These are phyloP conservation scores for Dryadomyces quercus-mongolicae DNA, from an alignment of 2,329 filamentous ascomycete species.

Conservation along the genomic window DNA sequence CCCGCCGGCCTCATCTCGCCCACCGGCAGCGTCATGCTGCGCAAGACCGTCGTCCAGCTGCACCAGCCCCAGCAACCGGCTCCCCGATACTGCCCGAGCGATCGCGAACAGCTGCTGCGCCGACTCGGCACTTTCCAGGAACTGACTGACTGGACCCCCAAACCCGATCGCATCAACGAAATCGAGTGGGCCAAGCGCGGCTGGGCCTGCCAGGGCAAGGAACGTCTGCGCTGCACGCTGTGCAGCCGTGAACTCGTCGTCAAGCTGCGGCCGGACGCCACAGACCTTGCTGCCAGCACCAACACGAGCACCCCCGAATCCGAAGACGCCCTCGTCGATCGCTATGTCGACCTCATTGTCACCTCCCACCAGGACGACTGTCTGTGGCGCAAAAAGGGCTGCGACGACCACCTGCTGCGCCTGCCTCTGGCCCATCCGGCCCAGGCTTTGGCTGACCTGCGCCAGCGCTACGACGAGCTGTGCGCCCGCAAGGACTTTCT, in stretches of 20 bases:
- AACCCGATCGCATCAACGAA: constrained; percentile 75
- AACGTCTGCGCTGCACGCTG: constrained; percentile 74
- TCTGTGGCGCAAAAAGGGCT: constrained; percentile 78
- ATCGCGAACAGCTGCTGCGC: constrained; percentile 69
- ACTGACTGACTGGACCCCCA: constrained; percentile 86
- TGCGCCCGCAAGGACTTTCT: constrained; percentile 40
- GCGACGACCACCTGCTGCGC: constrained; percentile 56
- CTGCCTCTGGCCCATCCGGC: constrained; percentile 51
- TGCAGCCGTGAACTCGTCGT: constrained; percentile 79
- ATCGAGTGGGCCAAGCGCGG: constrained; percentile 90
- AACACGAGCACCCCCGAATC: constrained; percentile 56
- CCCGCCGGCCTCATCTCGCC: too few relatives aligned
- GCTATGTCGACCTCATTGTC: constrained; percentile 62
- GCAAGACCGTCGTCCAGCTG: constrained; percentile 19
- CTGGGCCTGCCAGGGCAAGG: constrained; percentile 75
- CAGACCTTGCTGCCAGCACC: constrained; percentile 30
- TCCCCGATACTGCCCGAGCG: constrained; percentile 75
- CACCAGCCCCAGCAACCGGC: constrained; percentile 17
- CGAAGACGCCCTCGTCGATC: constrained; percentile 58
- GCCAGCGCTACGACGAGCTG: constrained; percentile 53
- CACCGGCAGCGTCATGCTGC: constrained; percentile 22
- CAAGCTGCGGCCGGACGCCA: background rate
- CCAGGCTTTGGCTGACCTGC: constrained; percentile 43
- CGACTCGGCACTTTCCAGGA: constrained; percentile 81
- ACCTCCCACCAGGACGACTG: constrained; percentile 70